A percentile compares a stretch with the other conserved stretches of the same genome.
Conservation (phyloP, 352 stramenopile genomes). For the Phytophthora rubi region DNA sequence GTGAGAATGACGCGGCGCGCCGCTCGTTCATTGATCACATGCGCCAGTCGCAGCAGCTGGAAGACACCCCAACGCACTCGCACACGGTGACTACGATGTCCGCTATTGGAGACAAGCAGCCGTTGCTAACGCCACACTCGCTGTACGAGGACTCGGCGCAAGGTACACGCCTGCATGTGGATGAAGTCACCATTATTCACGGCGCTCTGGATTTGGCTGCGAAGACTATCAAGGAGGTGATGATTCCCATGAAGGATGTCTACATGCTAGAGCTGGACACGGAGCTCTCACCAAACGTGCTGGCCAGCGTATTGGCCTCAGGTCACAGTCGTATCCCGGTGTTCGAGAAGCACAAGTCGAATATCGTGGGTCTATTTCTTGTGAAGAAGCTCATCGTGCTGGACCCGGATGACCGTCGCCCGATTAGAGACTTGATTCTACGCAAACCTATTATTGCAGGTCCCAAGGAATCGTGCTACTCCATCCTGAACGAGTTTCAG, state of each 20-base stretch:
- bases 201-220: constrained; percentile 89
- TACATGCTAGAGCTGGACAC: constrained; percentile 89
- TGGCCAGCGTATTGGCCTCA: constrained; percentile 86
- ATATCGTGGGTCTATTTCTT: constrained; percentile 87
- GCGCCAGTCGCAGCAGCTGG: constrained; percentile 38
- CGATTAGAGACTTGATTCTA: constrained; percentile 71
- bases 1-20: constrained; percentile 52
- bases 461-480: constrained; percentile 85
- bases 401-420: constrained; percentile 76
- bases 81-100: constrained; percentile 37
- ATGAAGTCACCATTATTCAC: constrained; percentile 94
- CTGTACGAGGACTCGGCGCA: constrained; percentile 53
- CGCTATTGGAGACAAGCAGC: constrained; percentile 39
- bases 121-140: constrained; percentile 41
- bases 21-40: constrained; percentile 46
- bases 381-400: constrained; percentile 92
- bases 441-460: constrained; percentile 82
- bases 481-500: constrained; percentile 93
- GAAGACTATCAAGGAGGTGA: constrained; percentile 88
- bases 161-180: constrained; percentile 66
- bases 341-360: constrained; percentile 76
- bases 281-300: constrained; percentile 68
- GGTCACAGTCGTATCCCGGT: constrained; percentile 93
- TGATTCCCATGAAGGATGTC: constrained; percentile 88
- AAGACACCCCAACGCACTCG: constrained; percentile 19